Conservation (phyloP, 345 rosid genomes). For the Camelina hispida region DNA sequence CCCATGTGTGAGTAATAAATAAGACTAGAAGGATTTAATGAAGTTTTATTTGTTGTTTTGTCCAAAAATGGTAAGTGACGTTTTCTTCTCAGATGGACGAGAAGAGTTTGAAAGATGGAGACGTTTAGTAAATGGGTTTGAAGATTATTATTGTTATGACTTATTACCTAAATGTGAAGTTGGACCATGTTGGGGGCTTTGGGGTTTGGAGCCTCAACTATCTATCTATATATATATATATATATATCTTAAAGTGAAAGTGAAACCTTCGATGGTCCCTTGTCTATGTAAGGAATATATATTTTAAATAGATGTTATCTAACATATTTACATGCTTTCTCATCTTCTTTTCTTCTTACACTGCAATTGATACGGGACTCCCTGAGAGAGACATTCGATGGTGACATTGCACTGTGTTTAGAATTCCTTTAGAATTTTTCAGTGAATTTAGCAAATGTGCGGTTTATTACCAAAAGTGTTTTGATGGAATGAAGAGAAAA, state of each 20-base stretch:
- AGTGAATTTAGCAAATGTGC: constrained; percentile 22
- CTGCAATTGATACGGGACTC: constrained; percentile 5
- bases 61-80: constrained; percentile 35
- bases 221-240: constrained; percentile 3
- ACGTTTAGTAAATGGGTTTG: constrained; percentile 39
- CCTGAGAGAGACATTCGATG: constrained; percentile 26
- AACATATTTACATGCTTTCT: constrained; percentile 30
- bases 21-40: constrained; percentile 13
- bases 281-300: constrained; percentile 28
- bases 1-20: constrained; percentile 56
- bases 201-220: constrained; percentile 26
- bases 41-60: constrained; percentile 33
- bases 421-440: constrained; percentile 13
- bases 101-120: constrained; percentile 28
- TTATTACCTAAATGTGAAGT: constrained; percentile 38
- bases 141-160: neutral
- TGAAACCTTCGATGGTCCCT: constrained; percentile 35
- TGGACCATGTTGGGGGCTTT: constrained; percentile 40
- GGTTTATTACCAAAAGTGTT: constrained; percentile 37
- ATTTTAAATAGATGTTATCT: constrained; percentile 3
- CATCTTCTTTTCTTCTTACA: constrained; percentile 3
- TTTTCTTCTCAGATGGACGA: neutral
- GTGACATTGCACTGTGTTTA: constrained; percentile 36
- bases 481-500: constrained; percentile 26
- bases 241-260: constrained; percentile 27